phyloP scores from a whole-genome alignment of 2,329 filamentous ascomycete species.

The Cladosporium sp. region DNA sequence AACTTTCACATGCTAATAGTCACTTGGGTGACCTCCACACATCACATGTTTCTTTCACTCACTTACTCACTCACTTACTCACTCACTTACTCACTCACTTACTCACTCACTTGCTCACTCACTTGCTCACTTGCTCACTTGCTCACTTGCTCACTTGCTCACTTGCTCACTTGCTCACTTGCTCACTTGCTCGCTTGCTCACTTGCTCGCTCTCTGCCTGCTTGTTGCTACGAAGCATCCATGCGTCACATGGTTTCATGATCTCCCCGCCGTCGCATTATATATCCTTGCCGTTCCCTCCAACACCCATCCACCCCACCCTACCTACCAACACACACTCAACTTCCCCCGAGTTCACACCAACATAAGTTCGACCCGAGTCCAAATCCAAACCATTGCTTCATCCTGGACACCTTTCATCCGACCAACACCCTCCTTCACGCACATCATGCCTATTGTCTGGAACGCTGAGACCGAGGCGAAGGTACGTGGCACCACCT shows the following conservation, averaged over 20 bases:
- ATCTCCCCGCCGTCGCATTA: not conserved
- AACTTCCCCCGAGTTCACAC: not conserved
- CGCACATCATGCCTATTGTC: conserved; percentile 35
- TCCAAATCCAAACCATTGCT: not conserved
- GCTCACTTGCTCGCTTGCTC: not conserved
- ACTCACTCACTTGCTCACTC: not conserved
- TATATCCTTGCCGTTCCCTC: not conserved
- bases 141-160: too few species aligned
- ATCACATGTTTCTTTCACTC: not conserved
- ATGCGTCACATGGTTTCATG: not conserved
- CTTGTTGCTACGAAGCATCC: not conserved
- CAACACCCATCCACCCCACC: not conserved
- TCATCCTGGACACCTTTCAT: not conserved
- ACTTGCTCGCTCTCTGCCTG: not conserved
- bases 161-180: too few species aligned
- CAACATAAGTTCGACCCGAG: not conserved
- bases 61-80: not conserved
- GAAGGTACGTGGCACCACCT: conserved; percentile 18
- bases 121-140: not conserved
- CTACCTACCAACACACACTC: not conserved
- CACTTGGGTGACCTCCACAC: not conserved
- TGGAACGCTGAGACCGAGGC: conserved; percentile 35
- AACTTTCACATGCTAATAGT: not conserved
- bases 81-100: too few species aligned
- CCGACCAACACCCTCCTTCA: not conserved